These are phyloP conservation scores for Rhodomyrtus tomentosa DNA, from an alignment of 345 rosid species.

Conservation along the genomic window DNA sequence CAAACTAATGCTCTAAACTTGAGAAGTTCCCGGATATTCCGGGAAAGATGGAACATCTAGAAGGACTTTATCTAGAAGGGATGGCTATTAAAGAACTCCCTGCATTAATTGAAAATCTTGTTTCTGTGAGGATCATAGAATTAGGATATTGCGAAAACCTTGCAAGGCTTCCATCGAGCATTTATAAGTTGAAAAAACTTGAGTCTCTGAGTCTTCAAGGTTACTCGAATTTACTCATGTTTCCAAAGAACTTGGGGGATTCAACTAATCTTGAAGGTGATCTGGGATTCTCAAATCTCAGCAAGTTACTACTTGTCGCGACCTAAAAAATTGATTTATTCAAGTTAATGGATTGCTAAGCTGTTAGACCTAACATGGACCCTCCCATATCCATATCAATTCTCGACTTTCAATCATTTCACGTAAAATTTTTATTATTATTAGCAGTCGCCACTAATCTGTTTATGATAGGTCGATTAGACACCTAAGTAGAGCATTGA, in stretches of 20 bases:
- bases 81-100: not conserved
- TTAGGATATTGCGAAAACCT: not conserved
- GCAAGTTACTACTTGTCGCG: too few relatives aligned
- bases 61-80: not conserved
- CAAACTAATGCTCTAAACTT: not conserved
- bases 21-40: not conserved
- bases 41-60: not conserved
- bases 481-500: too few relatives aligned
- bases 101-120: not conserved
- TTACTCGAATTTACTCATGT: not conserved
- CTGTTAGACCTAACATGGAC: too few relatives aligned
- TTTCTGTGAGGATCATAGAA: not conserved
- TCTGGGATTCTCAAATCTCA: not conserved
- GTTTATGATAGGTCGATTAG: too few relatives aligned
- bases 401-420: too few relatives aligned
- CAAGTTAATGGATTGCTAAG: too few relatives aligned
- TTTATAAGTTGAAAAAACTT: not conserved
- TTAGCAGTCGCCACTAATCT: too few relatives aligned
- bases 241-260: not conserved
- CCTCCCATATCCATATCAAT: too few relatives aligned
- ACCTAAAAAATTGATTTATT: too few relatives aligned
- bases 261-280: not conserved
- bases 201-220: accelerated
- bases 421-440: too few relatives aligned
- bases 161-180: not conserved